Conservation (phyloP, 192 early-diverging fungal genomes). For the Backusella macrospora region DNA sequence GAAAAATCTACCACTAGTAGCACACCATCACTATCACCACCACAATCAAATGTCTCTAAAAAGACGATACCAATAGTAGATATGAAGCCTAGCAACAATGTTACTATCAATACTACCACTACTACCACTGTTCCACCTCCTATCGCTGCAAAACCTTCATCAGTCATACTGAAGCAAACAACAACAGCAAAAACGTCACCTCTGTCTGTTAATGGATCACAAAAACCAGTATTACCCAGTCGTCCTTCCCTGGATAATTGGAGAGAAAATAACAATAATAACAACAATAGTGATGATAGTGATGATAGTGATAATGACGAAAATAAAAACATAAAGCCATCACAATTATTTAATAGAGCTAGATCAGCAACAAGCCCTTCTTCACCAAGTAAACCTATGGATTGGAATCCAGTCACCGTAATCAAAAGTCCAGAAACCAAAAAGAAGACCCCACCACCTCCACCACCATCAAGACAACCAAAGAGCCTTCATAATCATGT, state of each 20-base stretch:
- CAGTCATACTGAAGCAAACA: background rate
- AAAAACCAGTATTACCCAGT: background rate
- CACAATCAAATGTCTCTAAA: background rate
- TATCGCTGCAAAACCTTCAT: conserved; percentile 7
- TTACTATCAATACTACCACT: background rate
- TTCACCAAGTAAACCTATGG: background rate
- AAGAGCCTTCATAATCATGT: background rate
- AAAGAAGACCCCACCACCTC: conserved; percentile 25
- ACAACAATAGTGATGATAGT: background rate
- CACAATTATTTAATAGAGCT: conserved; percentile 13
- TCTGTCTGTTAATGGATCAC: background rate
- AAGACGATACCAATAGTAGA: background rate
- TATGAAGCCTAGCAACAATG: background rate
- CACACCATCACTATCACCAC: background rate
- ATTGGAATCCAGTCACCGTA: background rate
- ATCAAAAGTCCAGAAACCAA: background rate
- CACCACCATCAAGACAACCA: conserved; percentile 26
- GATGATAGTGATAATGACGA: conserved; percentile 7
- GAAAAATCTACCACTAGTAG: too few species aligned
- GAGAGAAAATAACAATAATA: background rate
- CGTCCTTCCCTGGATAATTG: background rate
- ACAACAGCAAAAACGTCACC: background rate
- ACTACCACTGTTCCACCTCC: background rate
- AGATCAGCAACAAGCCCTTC: conserved; percentile 18
- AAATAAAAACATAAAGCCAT: conserved; percentile 10